Percentiles rank a stretch among this genome's conserved stretches.
phyloP scores from a whole-genome alignment of 768 basidiomycete genomes.

The Naematelia aurantialba region DNA sequence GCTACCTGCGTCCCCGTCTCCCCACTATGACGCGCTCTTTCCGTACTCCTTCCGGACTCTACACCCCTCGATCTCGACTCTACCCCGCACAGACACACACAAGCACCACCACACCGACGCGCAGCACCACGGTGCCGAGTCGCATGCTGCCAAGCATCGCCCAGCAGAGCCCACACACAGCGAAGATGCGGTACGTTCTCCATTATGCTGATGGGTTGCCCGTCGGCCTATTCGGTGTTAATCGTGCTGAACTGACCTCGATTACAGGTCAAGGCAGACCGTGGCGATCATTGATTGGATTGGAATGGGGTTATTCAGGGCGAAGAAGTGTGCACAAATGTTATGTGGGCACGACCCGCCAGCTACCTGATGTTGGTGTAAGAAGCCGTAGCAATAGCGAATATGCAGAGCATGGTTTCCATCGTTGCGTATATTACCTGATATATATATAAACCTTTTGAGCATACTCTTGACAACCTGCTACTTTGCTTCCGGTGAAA shows the following conservation, averaged over 20 bases:
- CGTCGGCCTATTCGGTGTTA: too few species aligned
- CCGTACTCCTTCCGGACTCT: neutral
- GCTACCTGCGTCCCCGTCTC: too few species aligned
- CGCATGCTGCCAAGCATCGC: conserved; percentile 18
- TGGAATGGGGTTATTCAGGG: neutral
- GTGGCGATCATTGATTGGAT: conserved; percentile 18
- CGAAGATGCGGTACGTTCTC: conserved; percentile 25
- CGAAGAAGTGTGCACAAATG: too few species aligned
- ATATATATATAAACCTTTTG: too few species aligned
- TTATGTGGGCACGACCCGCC: too few species aligned
- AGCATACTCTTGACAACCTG: too few species aligned
- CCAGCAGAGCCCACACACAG: conserved; percentile 9
- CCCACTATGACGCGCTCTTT: too few species aligned
- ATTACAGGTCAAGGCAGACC: conserved; percentile 29
- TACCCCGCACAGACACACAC: conserved; percentile 16
- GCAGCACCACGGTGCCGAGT: conserved; percentile 18
- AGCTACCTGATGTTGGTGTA: too few species aligned
- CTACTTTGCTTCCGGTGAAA: neutral
- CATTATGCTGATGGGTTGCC: too few species aligned
- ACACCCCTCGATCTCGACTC: neutral
- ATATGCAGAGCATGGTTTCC: conserved; percentile 1
- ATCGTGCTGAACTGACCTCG: too few species aligned
- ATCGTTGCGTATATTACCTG: too few species aligned
- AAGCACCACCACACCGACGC: conserved; percentile 27
- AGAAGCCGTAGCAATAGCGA: neutral